phyloP scores from a whole-genome alignment of 2,329 filamentous ascomycete species.

The Sporothrix humicola region DNA sequence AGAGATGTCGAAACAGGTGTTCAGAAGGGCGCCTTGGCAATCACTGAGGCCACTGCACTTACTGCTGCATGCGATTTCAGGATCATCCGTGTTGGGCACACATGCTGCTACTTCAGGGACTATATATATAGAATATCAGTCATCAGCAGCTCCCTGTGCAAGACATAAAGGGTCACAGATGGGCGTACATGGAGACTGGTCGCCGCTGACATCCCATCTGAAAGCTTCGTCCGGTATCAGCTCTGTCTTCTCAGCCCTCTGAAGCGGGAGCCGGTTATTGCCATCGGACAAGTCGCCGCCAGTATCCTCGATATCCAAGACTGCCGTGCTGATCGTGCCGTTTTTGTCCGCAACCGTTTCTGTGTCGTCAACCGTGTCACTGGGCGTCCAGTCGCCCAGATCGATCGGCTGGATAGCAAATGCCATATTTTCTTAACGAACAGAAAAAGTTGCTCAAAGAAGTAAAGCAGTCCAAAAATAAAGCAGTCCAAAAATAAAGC shows the following conservation, averaged over 20 bases:
- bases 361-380: conserved; percentile 9
- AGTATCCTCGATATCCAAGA: conserved; percentile 12
- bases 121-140: conserved; percentile 3
- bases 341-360: not conserved
- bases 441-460: not conserved
- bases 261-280: not conserved
- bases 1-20: not conserved
- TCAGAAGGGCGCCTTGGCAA: not conserved
- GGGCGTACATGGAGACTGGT: conserved; percentile 33
- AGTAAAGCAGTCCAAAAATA: too few species aligned
- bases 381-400: conserved; percentile 9
- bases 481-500: too few species aligned
- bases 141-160: not conserved
- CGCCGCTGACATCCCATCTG: conserved; percentile 29
- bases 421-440: conserved; percentile 12
- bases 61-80: conserved; percentile 33
- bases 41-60: not conserved
- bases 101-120: conserved; percentile 35
- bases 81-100: conserved; percentile 35
- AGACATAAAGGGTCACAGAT: not conserved
- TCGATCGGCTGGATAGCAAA: not conserved
- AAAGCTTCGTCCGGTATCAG: conserved; percentile 33
- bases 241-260: conserved; percentile 17
- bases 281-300: not conserved
- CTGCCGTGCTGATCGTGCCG: not conserved